Evolutionary conservation across 306 rosid species (phyloP), one percentile per base, ranked within the genome.

Genomic region (Cucumis cinereus): DNA sequence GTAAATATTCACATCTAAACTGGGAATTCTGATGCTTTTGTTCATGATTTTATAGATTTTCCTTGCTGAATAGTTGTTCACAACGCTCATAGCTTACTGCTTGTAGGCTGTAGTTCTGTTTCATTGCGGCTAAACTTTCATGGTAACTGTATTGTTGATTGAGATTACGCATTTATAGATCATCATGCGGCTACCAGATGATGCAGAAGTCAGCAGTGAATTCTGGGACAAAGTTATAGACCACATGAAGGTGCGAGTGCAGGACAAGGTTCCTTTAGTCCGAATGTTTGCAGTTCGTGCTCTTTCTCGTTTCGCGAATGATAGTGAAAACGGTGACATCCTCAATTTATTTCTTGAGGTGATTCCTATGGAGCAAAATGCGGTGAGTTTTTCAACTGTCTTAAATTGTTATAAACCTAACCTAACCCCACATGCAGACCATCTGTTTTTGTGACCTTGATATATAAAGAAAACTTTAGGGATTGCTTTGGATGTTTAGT

Each of bases 251-350:
- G 68, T 82, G 73, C 86, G 93, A 60, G 87, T 79, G n/a, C 75
- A 77, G 40, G 99, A 94, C 79, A 94, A 89, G 86, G 86, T 90
- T 50, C 90, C 96, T 74, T 57, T 79, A 28, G 81, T 92, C 69
- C 99, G 99, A 76, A 82, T 94, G 10, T 89, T 83, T 82, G 95
- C 97, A 1, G 86, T 94, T 67, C 86, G 99, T 81, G 97, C 99
- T 6, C 99, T 94, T 81, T 89, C 99, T 22, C 96, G 99, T 50
- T 94, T 94, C 81, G 96, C 88, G 79, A 84, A 84, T 86, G 99
- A 92, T 66, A 82, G 83, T 24, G 94, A 82, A 69, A 92, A 92
- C 76, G 80, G 87, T 64, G 99, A 94, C 68, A 88, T 94, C 74
- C 93, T 92, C 76, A 89, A 89, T 83, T 80, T 92, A 79, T 82